These are phyloP conservation scores for Pontederia paniculata DNA, from an alignment of 176 grass and related monocot species.

Conservation along the genomic window DNA sequence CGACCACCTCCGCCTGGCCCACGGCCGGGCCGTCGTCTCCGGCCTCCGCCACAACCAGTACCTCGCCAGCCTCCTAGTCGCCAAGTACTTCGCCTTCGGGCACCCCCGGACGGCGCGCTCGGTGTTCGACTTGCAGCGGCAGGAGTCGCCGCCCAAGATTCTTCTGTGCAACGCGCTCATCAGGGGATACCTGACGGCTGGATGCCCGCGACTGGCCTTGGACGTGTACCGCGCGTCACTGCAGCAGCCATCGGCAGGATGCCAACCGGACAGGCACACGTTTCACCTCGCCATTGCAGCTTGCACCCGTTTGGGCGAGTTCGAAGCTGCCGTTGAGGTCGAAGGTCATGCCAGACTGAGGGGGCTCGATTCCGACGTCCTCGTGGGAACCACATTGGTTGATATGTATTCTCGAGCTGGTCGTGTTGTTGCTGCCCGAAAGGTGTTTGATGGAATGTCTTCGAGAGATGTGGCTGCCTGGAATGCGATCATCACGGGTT, in stretches of 20 bases:
- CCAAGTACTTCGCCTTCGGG: conserved; percentile 46
- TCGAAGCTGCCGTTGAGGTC: conserved; percentile 10
- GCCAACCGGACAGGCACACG: conserved; percentile 31
- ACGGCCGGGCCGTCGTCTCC: conserved; percentile 28
- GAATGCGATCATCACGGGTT: conserved; percentile 49
- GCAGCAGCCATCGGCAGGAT: neutral
- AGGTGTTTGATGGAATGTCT: conserved; percentile 48
- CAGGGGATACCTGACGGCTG: conserved; percentile 28
- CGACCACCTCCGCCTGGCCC: conserved; percentile 25
- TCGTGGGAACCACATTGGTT: conserved; percentile 44
- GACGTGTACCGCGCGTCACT: conserved; percentile 28
- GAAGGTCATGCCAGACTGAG: neutral
- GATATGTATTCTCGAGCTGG: conserved; percentile 24
- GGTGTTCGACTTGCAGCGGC: conserved; percentile 28
- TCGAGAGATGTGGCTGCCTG: conserved; percentile 34
- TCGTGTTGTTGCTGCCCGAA: conserved; percentile 25
- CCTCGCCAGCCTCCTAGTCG: conserved; percentile 42
- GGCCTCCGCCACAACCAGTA: conserved; percentile 40
- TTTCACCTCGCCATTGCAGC: conserved; percentile 47
- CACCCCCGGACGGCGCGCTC: conserved; percentile 21
- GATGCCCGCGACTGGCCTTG: conserved; percentile 23
- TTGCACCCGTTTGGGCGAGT: conserved; percentile 23
- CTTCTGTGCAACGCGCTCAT: conserved; percentile 67
- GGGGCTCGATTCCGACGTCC: conserved; percentile 36
- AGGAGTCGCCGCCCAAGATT: conserved; percentile 17